A percentile compares a stretch with the other conserved stretches of the same genome.
Conservation (phyloP, 2,329 filamentous ascomycete genomes). For the Microdochium bolleyi region DNA sequence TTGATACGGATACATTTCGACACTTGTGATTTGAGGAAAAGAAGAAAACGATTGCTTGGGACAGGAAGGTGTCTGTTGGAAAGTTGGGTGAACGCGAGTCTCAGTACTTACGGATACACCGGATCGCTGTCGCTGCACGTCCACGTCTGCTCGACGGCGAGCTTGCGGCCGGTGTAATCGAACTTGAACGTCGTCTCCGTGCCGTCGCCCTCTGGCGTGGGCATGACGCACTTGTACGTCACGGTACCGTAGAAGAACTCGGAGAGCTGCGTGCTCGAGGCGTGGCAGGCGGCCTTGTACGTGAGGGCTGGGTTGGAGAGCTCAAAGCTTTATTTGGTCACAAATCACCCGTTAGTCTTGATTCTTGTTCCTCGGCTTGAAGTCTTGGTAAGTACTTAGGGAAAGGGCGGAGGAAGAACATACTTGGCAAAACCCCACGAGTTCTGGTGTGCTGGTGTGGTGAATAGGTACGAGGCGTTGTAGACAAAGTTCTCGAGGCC, state of each 20-base stretch:
- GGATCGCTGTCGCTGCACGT: conserved; percentile 30
- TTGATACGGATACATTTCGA: too few species aligned
- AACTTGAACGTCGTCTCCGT: conserved; percentile 33
- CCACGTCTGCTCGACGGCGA: conserved; percentile 42
- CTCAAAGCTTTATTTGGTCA: conserved; percentile 26
- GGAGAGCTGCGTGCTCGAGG: conserved; percentile 28
- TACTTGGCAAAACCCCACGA: conserved; percentile 32
- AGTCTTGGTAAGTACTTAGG: too few species aligned
- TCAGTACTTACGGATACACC: conserved; percentile 24
- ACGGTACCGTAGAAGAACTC: conserved; percentile 43
- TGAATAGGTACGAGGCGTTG: conserved; percentile 39
- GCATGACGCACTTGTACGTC: conserved; percentile 30
- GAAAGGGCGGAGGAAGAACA: background rate
- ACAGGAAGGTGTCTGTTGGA: too few species aligned
- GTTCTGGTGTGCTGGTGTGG: conserved; percentile 43
- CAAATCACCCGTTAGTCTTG: background rate
- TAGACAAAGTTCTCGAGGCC: conserved; percentile 35
- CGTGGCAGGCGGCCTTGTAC: conserved; percentile 28
- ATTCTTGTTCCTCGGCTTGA: too few species aligned
- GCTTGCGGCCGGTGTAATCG: conserved; percentile 21
- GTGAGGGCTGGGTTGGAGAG: conserved; percentile 36
- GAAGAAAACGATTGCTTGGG: too few species aligned
- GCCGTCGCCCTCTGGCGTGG: conserved; percentile 16
- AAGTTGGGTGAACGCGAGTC: background rate
- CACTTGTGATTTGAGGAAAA: too few species aligned